Conservation (phyloP, 2,329 filamentous ascomycete species). For the Aspergillus cejpii region DNA sequence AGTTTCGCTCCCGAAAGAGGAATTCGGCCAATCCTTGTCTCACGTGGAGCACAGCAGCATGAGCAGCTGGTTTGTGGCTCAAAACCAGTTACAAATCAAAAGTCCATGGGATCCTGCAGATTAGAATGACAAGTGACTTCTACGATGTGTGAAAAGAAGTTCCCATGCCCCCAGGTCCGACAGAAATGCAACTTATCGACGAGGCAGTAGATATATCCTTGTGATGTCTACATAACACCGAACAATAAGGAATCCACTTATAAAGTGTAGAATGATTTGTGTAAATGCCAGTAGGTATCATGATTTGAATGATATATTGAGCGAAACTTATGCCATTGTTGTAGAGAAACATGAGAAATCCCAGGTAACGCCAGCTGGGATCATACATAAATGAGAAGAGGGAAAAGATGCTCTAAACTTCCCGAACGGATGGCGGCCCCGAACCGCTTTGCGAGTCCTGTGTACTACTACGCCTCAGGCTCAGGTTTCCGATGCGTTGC, state of each 20-base stretch:
- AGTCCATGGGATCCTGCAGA: neutral
- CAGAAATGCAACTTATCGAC: no score
- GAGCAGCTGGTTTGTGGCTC: neutral
- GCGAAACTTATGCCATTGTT: conserved; percentile 2
- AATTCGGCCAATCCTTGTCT: conserved; percentile 13
- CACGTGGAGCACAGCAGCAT: conserved; percentile 9
- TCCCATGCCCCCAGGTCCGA: no score
- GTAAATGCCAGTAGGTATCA: conserved; percentile 17
- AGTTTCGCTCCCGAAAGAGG: neutral
- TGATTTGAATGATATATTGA: conserved; percentile 11
- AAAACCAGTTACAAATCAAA: neutral
- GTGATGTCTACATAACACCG: neutral
- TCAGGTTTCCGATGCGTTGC: conserved; percentile 74
- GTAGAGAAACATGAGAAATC: conserved; percentile 1
- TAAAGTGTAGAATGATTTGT: neutral
- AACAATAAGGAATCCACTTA: neutral
- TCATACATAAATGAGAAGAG: neutral
- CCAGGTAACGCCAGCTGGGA: neutral
- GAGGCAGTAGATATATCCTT: no score
- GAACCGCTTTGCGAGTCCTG: conserved; percentile 29
- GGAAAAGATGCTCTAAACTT: conserved; percentile 26
- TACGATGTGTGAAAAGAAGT: no score
- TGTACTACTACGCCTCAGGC: conserved; percentile 45
- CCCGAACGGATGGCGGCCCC: conserved; percentile 29
- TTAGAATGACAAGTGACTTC: no score